Evolutionary conservation across 202 grass and related monocot genomes (phyloP), one percentile per base, ranked within the genome.

Genomic region (Elaeis oleifera): DNA sequence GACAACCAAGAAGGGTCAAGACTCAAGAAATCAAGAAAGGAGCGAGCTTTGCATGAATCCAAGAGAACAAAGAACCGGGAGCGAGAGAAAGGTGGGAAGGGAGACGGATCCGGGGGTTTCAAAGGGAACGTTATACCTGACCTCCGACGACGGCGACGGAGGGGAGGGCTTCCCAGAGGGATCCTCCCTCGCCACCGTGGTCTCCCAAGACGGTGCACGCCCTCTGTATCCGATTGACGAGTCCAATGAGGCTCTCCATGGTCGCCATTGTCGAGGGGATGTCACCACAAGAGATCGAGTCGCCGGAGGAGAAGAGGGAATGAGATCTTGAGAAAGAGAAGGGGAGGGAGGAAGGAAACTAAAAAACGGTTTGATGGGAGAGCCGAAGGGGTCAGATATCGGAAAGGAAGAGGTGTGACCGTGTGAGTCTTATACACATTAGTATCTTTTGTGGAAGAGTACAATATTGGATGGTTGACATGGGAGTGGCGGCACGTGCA

Each of bases 81-180:
- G 75, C 63, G 56, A 5, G 20, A 52, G 64, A 60, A 36, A 65
- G 11, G 16, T 14, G 20, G 76, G 7, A 57, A 24, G 4, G 51
- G 1, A 17, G 54, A 26, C 7, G 17, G 51, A 48, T 51, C 14
- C 8, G 28, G 3, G 27, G 26, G 28, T 54, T 29, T 8, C 5
- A 9, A 16, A 39, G 5, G 48, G 36, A 16, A 9, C 18, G 4
- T 19, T 52, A 39, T 87, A 94, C 94, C 94, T 99, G 94, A n/a
- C 94, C 94, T 16, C 94, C 94, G 67, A 99, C 94, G 78, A 99
- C 94, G 36, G 94, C 94, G 25, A 99, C 94, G 54, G 94, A 99
- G 49, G 94, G 94, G n/a, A 99, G 88, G 9, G 94, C 89, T 63
- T 99, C 88, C 94, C 94, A 99, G 55, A 99, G 94, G 1, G 94